A percentile compares a stretch with the other conserved stretches of the same genome.
Conservation (phyloP, 1,284 basidiomycete species). For the Trichosporon sp. region DNA sequence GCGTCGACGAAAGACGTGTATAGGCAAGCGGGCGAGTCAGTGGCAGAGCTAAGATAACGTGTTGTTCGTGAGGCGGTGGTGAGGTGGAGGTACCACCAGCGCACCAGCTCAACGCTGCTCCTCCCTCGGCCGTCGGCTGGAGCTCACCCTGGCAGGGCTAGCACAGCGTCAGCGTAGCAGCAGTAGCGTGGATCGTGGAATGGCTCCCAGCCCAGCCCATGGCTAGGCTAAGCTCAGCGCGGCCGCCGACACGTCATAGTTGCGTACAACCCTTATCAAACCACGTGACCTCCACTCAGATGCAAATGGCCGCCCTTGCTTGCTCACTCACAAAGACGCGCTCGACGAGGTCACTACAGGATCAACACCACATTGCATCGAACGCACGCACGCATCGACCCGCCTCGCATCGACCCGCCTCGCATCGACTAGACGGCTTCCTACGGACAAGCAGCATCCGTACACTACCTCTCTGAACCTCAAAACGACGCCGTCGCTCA, state of each 20-base stretch:
- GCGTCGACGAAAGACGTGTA: neutral
- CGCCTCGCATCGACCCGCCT: neutral
- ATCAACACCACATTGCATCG: neutral
- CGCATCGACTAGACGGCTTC: neutral
- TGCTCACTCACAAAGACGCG: neutral
- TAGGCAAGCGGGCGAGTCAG: neutral
- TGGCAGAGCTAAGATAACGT: neutral
- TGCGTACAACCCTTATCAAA: neutral
- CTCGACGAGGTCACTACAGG: neutral
- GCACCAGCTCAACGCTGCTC: no score
- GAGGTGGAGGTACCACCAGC: neutral
- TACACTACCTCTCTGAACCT: neutral
- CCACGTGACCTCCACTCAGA: neutral
- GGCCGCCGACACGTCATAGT: neutral
- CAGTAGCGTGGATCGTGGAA: neutral
- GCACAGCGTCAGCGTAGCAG: neutral
- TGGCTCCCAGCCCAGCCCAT: no score
- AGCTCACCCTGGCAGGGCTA: no score
- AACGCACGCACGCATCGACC: slow-evolving; percentile 1
- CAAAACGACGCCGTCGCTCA: neutral
- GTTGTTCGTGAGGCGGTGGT: neutral
- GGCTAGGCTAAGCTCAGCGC: no score
- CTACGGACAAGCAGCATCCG: neutral
- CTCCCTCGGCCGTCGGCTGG: neutral
- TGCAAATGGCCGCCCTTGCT: neutral